These are phyloP conservation scores for Ceratocystis smalleyi DNA, from an alignment of 2,329 filamentous ascomycete species.

Conservation along the genomic window DNA sequence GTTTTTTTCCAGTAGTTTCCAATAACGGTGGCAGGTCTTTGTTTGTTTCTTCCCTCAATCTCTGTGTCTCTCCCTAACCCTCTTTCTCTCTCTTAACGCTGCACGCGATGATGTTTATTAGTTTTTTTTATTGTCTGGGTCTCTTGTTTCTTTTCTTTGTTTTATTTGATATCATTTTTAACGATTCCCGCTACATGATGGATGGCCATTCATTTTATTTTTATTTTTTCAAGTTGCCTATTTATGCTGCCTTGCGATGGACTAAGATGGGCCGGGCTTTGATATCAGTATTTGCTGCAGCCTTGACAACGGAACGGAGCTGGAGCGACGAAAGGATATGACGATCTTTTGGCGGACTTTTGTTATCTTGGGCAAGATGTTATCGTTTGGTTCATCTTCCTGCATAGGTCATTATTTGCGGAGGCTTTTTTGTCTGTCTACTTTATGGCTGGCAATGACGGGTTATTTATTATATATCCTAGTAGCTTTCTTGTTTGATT, in stretches of 20 bases:
- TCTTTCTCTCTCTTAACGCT: constrained; percentile 8
- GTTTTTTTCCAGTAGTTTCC: constrained; percentile 12
- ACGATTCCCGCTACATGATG: constrained; percentile 4
- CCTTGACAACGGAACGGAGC: no score
- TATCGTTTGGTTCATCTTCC: no score
- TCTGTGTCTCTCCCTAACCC: constrained; percentile 3
- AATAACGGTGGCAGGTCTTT: constrained; percentile 15
- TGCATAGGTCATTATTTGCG: no score
- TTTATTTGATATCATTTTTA: constrained; percentile 15
- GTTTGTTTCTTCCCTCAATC: constrained; percentile 10
- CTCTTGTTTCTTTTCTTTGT: constrained; percentile 8
- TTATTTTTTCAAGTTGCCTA: neutral
- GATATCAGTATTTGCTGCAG: no score
- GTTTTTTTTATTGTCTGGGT: constrained; percentile 9
- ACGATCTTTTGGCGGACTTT: no score
- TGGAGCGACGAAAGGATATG: no score
- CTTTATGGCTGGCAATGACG: no score
- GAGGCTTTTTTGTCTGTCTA: no score
- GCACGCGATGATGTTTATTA: neutral
- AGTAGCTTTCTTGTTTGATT: neutral
- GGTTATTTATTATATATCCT: no score
- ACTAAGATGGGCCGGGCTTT: neutral
- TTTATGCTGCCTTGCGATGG: neutral
- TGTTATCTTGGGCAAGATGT: no score
- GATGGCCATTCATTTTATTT: constrained; percentile 9